These are phyloP conservation scores for Trametes cingulata DNA, from an alignment of 768 basidiomycete genomes.

Conservation along the genomic window DNA sequence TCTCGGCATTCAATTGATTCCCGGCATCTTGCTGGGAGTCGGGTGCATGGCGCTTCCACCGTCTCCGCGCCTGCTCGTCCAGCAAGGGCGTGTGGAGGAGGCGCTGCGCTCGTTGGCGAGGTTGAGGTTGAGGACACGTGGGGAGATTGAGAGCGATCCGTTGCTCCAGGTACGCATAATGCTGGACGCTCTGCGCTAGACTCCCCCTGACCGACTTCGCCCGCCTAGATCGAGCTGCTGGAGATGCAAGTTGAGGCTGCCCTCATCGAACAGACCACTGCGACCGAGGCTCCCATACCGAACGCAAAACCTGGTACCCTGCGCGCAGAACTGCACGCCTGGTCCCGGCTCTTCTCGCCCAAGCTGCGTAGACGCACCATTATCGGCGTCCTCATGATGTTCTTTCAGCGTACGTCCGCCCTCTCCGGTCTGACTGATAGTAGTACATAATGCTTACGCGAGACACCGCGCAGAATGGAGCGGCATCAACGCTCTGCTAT, in stretches of 20 bases:
- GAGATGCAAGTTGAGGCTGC: slow-evolving; percentile 73
- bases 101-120: slow-evolving; percentile 58
- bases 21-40: slow-evolving; percentile 63
- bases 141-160: slow-evolving; percentile 51
- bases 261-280: slow-evolving; percentile 45
- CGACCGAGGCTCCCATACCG: background rate
- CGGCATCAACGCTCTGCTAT: slow-evolving; percentile 82
- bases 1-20: slow-evolving; percentile 68
- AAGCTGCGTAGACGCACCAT: slow-evolving; percentile 62
- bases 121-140: slow-evolving; percentile 49
- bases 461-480: slow-evolving; percentile 66
- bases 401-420: slow-evolving; percentile 72
- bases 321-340: slow-evolving; percentile 43
- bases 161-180: slow-evolving; percentile 45
- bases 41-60: slow-evolving; percentile 63
- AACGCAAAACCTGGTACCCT: slow-evolving; percentile 16
- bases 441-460: background rate
- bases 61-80: slow-evolving; percentile 60
- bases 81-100: slow-evolving; percentile 55
- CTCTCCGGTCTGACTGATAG: background rate
- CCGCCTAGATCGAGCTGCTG: slow-evolving; percentile 64
- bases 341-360: slow-evolving; percentile 56
- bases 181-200: background rate
- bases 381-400: slow-evolving; percentile 75
- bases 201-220: background rate